Evolutionary conservation across 805 yeast genomes (phyloP), one percentile per base, ranked within the genome.

Genomic region (Zygosaccharomyces rouxii): DNA sequence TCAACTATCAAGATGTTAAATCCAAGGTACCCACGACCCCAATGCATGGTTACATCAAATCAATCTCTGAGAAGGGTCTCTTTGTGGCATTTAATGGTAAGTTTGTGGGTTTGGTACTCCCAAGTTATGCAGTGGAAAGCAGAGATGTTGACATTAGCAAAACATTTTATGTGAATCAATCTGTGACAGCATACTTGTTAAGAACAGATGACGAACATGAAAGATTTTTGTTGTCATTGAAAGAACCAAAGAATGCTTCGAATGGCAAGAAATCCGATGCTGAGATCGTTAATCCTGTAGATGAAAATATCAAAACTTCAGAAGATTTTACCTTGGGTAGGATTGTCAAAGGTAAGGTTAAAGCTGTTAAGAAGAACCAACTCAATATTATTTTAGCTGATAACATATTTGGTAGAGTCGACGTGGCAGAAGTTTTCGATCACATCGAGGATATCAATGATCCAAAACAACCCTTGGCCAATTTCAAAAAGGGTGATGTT

Each of bases 81-180:
- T 92, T 92, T 63, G 85, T 92, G 49, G 78, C 84, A 0, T 92
- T 92, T 67, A 88, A 83, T 48, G 84, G 86, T 54, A 79, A 77
- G 46, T 77, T 92, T 54, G 86, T 88, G 28, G 98, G 97, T 45
- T 75, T 92, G 54, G 85, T 89, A 3, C 76, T 87, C 52, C 86
- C 90, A 48, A 81, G 83, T 60, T 81, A 83, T 57, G 86, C 86
- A 19, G 73, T 81, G 4, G 78, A 77, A 29, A 74, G 75, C 43
- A 75, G 72, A 37, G 71, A 69, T 33, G 80, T 75, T 9, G 84
- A 81, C 54, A 71, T 85, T 42, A 68, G 73, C 19, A 71, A 75
- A 33, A 71, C 72, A 22, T 90, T 80, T 60, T 72, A 72, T 57
- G 71, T 76, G 38, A 78, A 82, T 57, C 95, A 89, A 70, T 82